Percentiles rank a stretch among this genome's conserved stretches.
phyloP scores from a whole-genome alignment of 148 eudicot species.

The Cornus kousa region DNA sequence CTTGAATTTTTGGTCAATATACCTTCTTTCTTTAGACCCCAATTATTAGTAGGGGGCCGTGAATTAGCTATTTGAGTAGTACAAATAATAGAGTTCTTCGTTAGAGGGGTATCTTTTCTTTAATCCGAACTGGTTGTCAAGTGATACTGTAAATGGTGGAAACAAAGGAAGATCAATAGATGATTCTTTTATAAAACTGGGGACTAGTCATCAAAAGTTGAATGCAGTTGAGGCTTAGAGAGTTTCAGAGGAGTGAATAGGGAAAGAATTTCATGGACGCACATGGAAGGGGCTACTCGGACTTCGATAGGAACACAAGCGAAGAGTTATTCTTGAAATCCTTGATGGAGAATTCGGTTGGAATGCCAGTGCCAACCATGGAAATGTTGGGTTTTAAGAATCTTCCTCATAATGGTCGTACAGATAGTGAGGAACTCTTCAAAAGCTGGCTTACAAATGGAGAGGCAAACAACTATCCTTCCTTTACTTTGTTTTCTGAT shows the following conservation, averaged over 20 bases:
- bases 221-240: not conserved
- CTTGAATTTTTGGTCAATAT: not conserved
- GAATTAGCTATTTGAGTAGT: not conserved
- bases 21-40: not conserved
- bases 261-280: conserved; percentile 26
- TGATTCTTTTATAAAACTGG: conserved; percentile 9
- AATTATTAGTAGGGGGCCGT: not conserved
- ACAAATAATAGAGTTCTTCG: not conserved
- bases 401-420: conserved; percentile 31
- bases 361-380: conserved; percentile 43
- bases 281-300: conserved; percentile 41
- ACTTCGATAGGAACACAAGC: conserved; percentile 41
- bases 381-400: conserved; percentile 56
- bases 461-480: conserved; percentile 37
- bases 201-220: not conserved
- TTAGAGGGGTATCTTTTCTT: not conserved
- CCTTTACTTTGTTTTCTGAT: conserved; percentile 4
- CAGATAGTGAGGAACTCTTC: conserved; percentile 57
- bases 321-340: conserved; percentile 50
- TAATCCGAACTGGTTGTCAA: not conserved
- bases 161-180: conserved; percentile 5
- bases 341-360: conserved; percentile 45
- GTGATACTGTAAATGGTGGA: conserved; percentile 14
- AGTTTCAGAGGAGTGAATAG: conserved; percentile 10
- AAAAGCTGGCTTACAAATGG: conserved; percentile 53